Base-by-base conservation (phyloP, 148 eudicot species). In the Selenicereus undatus region DNA sequence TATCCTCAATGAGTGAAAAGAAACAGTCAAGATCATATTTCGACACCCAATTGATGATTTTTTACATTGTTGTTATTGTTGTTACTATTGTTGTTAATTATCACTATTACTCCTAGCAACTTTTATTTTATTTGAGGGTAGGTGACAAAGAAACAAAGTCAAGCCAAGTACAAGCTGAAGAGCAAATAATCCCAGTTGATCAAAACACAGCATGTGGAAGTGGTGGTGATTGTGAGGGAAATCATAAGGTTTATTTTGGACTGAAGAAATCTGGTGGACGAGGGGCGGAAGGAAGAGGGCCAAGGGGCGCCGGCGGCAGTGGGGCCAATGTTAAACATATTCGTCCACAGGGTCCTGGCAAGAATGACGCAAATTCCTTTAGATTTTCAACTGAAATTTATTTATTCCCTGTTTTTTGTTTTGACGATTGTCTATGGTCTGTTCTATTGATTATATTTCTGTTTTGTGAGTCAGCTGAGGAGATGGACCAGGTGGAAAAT, bases 211-310 rank as follows among this genome's bases (percentile, higher is more conserved):
- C 52, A 39, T 7, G 43, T 39, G 43, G 43, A 39, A 39, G 43
- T 39, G 43, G 43, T 7, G 5, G 43, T 39, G 43, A 39, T 39
- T 2, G 43, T 39, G 43, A 39, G 3, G 43, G 43, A 39, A 39
- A 39, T 48, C 52, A 48, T 12, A 10, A 48, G 52, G 8, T 48
- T 48, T 10, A 48, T 30, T 0, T 39, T 39, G 10, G 14, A 13
- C 13, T 22, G 26, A 82, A 82, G 81, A 72, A 62, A 62, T 36
- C 76, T 8, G 79, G 73, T 7, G 83, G 70, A 9, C 77, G 84
- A 32, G 32, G 32, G 32, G 32, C 2, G 32, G 32, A 2, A 24
- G 76, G 29, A 21, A 9, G 51, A 48, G 73, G 42, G 12, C 36
- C 73, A 17, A 69, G 81, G 8, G 77, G 64, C 13, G 72, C 48